These are phyloP conservation scores for Xylaria nigripes DNA, from an alignment of 495 filamentous ascomycete species.

Conservation along the genomic window DNA sequence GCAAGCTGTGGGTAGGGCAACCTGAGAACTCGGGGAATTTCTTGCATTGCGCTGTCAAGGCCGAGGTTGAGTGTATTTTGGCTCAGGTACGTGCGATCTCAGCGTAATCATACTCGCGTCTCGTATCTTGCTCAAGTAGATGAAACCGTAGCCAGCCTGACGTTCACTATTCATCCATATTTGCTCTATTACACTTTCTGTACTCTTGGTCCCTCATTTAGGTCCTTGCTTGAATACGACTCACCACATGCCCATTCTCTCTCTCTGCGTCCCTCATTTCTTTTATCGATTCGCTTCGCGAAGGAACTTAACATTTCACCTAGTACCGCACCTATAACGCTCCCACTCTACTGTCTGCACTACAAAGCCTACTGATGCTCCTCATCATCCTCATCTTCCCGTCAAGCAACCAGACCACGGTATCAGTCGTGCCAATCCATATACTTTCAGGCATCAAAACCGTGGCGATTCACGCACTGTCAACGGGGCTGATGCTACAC, in stretches of 20 bases:
- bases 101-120: too few relatives aligned
- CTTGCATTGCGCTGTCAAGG: slow-evolving; percentile 21
- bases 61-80: slow-evolving; percentile 27
- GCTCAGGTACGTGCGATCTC: slow-evolving; percentile 2
- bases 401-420: slow-evolving; percentile 9
- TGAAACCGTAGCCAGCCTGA: too few relatives aligned
- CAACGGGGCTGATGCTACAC: slow-evolving; percentile 28
- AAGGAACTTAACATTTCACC: slow-evolving; percentile 6
- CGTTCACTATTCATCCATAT: background rate
- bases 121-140: too few relatives aligned
- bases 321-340: slow-evolving; percentile 24
- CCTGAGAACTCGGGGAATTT: slow-evolving; percentile 24
- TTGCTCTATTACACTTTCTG: too few relatives aligned
- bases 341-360: slow-evolving; percentile 24
- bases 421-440: slow-evolving; percentile 5
- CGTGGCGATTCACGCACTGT: slow-evolving; percentile 24
- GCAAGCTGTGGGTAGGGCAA: slow-evolving; percentile 35
- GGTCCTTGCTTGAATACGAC: too few relatives aligned
- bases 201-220: too few relatives aligned
- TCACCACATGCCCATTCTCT: too few relatives aligned
- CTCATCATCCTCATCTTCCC: slow-evolving; percentile 34
- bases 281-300: background rate
- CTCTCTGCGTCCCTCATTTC: too few relatives aligned
- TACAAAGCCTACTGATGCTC: slow-evolving; percentile 34
- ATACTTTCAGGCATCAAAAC: slow-evolving; percentile 25